Evolutionary conservation across 2,329 filamentous ascomycete genomes (phyloP).

Genomic region (Esteya vermicola): DNA sequence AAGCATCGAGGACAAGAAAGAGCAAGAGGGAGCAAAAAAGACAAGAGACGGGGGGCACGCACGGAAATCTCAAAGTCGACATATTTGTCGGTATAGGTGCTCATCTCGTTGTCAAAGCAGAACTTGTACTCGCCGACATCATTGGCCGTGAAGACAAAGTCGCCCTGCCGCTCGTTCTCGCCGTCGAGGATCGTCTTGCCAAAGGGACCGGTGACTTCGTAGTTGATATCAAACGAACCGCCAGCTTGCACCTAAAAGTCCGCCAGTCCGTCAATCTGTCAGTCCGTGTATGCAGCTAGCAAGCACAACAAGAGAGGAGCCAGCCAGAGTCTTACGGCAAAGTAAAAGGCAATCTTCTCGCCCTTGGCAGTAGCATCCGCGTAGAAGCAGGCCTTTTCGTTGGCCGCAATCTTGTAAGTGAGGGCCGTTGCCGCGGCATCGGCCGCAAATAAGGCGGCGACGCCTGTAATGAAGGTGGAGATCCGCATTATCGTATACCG

Average conservation of each 20-base stretch:
- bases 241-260: slow-evolving; percentile 76
- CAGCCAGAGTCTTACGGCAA: slow-evolving; percentile 53
- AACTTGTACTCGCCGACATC: slow-evolving; percentile 83
- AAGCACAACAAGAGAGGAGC: neutral
- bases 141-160: slow-evolving; percentile 94
- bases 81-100: slow-evolving; percentile 91
- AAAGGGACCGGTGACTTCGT: slow-evolving; percentile 68
- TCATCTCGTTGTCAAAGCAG: slow-evolving; percentile 98
- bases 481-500: slow-evolving; percentile 45
- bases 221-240: slow-evolving; percentile 95
- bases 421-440: slow-evolving; percentile 75
- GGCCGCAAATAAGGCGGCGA: slow-evolving; percentile 57
- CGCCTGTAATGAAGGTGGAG: slow-evolving; percentile 44
- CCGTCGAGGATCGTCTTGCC: slow-evolving; percentile 74
- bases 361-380: slow-evolving; percentile 61
- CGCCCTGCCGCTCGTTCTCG: slow-evolving; percentile 83
- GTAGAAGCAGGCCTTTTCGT: slow-evolving; percentile 96
- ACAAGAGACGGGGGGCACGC: slow-evolving; percentile 19
- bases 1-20: too few species aligned
- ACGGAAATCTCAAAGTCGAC: slow-evolving; percentile 97
- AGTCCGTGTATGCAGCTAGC: neutral
- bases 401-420: slow-evolving; percentile 79
- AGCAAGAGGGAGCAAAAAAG: neutral
- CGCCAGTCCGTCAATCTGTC: neutral
- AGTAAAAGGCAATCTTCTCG: slow-evolving; percentile 95